A percentile compares a stretch with the other conserved stretches of the same genome.
Evolutionary conservation across 257 asterid species (phyloP).

Genomic region (Lithospermum erythrorhizon): DNA sequence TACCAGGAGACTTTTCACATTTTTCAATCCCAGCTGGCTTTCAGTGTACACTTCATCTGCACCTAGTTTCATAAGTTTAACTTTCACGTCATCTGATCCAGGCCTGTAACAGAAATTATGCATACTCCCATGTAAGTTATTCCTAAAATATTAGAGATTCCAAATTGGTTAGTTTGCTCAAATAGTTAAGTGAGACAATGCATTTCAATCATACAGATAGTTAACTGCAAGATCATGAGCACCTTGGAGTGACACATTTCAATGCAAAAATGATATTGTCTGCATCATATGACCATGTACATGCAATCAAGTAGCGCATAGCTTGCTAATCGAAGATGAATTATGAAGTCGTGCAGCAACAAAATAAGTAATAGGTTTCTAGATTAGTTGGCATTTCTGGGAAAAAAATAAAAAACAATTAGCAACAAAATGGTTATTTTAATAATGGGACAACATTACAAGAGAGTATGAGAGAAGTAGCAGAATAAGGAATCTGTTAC

Average conservation of each 20-base stretch:
- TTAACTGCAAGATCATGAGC: neutral
- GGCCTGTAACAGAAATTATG: slow-evolving; percentile 40
- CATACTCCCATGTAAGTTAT: neutral
- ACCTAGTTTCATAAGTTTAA: slow-evolving; percentile 71
- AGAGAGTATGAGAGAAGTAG: too few relatives aligned
- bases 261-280: neutral
- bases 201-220: too few relatives aligned
- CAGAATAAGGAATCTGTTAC: neutral
- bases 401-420: too few relatives aligned
- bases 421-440: too few relatives aligned
- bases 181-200: too few relatives aligned
- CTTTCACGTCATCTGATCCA: slow-evolving; percentile 78
- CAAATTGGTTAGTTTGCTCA: too few relatives aligned
- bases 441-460: too few relatives aligned
- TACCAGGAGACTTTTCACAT: slow-evolving; percentile 78
- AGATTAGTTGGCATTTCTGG: too few relatives aligned
- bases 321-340: neutral
- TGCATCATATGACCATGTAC: neutral
- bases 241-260: neutral
- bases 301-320: neutral
- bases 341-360: neutral
- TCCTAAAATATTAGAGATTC: neutral
- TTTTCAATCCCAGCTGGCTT: slow-evolving; percentile 71
- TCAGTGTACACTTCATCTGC: slow-evolving; percentile 80
- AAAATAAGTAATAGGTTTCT: too few relatives aligned